A percentile compares a stretch with the other conserved stretches of the same genome.
These are phyloP conservation scores for Quercus bicolor DNA, from an alignment of 306 rosid species.

Conservation along the genomic window DNA sequence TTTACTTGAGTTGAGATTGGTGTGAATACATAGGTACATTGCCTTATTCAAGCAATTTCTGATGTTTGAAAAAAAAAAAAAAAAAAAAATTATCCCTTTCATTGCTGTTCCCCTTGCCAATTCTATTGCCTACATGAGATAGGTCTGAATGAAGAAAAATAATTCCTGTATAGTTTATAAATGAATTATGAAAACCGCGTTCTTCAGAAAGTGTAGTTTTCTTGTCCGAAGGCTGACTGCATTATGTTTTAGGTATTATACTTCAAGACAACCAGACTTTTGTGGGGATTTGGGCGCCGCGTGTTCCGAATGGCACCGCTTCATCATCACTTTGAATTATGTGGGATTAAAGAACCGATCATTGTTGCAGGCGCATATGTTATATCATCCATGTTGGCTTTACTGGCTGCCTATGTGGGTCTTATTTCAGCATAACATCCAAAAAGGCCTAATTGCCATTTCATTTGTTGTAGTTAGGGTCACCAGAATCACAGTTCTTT, in stretches of 20 bases:
- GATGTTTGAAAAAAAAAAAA: too few relatives aligned
- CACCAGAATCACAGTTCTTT: not conserved
- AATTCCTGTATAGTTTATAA: not conserved
- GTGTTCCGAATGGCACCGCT: constrained; percentile 69
- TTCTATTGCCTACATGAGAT: not conserved
- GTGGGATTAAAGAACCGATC: constrained; percentile 66
- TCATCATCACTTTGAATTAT: constrained; percentile 62
- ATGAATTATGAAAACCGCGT: not conserved
- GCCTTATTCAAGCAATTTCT: too few relatives aligned
- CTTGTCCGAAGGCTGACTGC: constrained; percentile 3
- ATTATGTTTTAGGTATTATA: constrained; percentile 43
- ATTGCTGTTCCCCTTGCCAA: not conserved
- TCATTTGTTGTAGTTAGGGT: constrained; percentile 11
- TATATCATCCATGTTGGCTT: constrained; percentile 65
- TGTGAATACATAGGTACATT: too few relatives aligned
- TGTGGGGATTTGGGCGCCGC: constrained; percentile 40
- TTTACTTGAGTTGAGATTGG: too few relatives aligned
- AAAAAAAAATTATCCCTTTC: too few relatives aligned
- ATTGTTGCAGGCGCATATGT: constrained; percentile 80
- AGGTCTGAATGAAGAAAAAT: not conserved
- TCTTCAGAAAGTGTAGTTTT: not conserved
- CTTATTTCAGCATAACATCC: constrained; percentile 65
- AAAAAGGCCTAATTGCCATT: not conserved
- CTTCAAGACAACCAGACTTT: constrained; percentile 47
- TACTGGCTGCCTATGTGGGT: constrained; percentile 78